Conservation (phyloP, 202 grass and related monocot species). For the Setaria viridis region DNA sequence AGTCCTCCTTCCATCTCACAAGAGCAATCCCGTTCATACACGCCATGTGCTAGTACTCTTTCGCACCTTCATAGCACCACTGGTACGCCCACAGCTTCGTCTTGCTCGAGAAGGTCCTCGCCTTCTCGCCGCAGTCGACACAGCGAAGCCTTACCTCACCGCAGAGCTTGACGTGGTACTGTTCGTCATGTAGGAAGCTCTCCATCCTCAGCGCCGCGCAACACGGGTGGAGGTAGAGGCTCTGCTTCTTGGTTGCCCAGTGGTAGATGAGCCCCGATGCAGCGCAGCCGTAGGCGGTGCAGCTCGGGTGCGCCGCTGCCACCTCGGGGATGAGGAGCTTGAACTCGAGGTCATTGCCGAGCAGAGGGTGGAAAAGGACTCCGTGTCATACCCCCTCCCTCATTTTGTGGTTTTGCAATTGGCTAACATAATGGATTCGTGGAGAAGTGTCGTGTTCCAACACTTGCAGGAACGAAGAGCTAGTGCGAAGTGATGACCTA, state of each 20-base stretch:
- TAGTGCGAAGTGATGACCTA: too few relatives aligned
- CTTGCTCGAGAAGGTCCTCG: neutral
- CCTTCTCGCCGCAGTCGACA: neutral
- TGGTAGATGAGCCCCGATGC: conserved; percentile 19
- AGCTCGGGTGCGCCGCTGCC: neutral
- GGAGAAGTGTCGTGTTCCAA: too few relatives aligned
- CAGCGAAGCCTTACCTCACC: neutral
- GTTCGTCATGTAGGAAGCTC: neutral
- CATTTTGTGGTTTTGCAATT: too few relatives aligned
- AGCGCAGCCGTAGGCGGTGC: conserved; percentile 23
- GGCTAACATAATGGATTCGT: too few relatives aligned
- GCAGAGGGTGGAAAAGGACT: neutral
- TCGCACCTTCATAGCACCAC: neutral
- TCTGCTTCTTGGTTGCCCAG: neutral
- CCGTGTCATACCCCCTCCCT: too few relatives aligned
- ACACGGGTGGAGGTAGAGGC: conserved; percentile 3
- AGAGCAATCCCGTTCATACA: too few relatives aligned
- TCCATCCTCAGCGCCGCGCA: conserved; percentile 5
- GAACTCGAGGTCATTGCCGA: neutral
- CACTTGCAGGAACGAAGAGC: too few relatives aligned
- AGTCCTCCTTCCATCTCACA: too few relatives aligned
- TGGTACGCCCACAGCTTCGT: conserved; percentile 15
- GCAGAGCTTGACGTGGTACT: neutral
- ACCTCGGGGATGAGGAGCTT: neutral
- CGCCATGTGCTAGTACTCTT: conserved; percentile 28